Conservation (phyloP, 116 monocot genomes). For the Cymodocea nodosa region DNA sequence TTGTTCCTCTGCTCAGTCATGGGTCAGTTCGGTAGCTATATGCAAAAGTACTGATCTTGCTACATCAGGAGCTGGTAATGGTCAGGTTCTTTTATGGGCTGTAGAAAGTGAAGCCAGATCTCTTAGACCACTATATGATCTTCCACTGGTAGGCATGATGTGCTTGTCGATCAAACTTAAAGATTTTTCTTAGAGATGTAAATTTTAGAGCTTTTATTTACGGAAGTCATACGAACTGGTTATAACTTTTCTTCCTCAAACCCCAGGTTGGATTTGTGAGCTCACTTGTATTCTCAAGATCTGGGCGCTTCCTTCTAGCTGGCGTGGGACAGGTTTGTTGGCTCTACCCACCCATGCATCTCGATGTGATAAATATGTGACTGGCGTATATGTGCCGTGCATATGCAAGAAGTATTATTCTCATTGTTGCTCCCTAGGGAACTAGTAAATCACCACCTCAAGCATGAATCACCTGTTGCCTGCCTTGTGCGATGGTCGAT, state of each 20-base stretch:
- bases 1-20: slow-evolving; percentile 44
- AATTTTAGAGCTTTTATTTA: too few species aligned
- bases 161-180: too few species aligned
- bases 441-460: too few species aligned
- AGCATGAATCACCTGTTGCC: too few species aligned
- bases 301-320: slow-evolving; percentile 82
- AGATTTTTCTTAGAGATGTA: too few species aligned
- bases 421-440: background rate
- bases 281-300: slow-evolving; percentile 80
- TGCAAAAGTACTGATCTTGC: slow-evolving; percentile 92
- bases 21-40: slow-evolving; percentile 87
- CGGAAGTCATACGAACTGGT: background rate
- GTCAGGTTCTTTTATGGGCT: slow-evolving; percentile 62
- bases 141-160: slow-evolving; percentile 42
- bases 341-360: background rate
- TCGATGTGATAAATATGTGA: background rate
- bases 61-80: slow-evolving; percentile 96
- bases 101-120: slow-evolving; percentile 54
- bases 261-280: slow-evolving; percentile 77
- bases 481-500: too few species aligned
- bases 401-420: background rate
- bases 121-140: slow-evolving; percentile 55
- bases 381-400: too few species aligned
- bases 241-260: slow-evolving; percentile 2
- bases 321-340: slow-evolving; percentile 77